These are phyloP conservation scores for Isabelozyma rhagii DNA, from an alignment of 805 yeast species.

Conservation along the genomic window DNA sequence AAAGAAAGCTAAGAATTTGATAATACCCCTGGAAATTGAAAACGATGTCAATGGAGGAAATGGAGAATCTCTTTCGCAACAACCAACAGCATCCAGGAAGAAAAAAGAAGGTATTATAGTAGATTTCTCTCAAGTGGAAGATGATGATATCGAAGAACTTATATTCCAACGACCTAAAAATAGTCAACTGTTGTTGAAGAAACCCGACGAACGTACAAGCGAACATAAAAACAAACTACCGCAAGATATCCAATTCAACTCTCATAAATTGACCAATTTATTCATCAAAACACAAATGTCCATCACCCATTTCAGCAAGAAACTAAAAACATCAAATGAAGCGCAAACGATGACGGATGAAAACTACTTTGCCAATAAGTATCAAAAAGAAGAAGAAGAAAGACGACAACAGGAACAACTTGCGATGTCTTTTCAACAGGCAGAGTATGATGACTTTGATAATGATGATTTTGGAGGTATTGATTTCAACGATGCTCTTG, in stretches of 20 bases:
- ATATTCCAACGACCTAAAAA: slow-evolving; percentile 33
- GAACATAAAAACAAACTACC: slow-evolving; percentile 54
- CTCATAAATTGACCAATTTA: slow-evolving; percentile 62
- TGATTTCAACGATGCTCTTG: slow-evolving; percentile 44
- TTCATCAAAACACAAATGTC: slow-evolving; percentile 63
- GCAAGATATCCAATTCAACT: slow-evolving; percentile 68
- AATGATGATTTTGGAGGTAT: slow-evolving; percentile 35
- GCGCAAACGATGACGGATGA: slow-evolving; percentile 53
- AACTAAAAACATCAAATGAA: slow-evolving; percentile 13
- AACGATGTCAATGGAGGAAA: slow-evolving; percentile 3
- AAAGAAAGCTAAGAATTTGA: slow-evolving; percentile 38
- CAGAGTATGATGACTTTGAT: slow-evolving; percentile 38
- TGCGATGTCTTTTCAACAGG: slow-evolving; percentile 37
- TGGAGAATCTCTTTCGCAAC: slow-evolving; percentile 2
- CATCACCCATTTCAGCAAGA: slow-evolving; percentile 26
- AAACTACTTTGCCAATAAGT: slow-evolving; percentile 69
- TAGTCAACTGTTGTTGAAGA: slow-evolving; percentile 5
- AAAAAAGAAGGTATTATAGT: slow-evolving; percentile 21
- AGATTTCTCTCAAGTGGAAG: slow-evolving; percentile 29
- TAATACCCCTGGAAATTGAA: slow-evolving; percentile 1
- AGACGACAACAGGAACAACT: slow-evolving; percentile 35
- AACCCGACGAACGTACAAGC: slow-evolving; percentile 2
- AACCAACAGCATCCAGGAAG: slow-evolving; percentile 8
- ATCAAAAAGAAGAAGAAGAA: slow-evolving; percentile 39
- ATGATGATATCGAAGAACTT: slow-evolving; percentile 28